Evolutionary conservation across 768 basidiomycete species (phyloP).

Genomic region (Rubroboletus satanas): DNA sequence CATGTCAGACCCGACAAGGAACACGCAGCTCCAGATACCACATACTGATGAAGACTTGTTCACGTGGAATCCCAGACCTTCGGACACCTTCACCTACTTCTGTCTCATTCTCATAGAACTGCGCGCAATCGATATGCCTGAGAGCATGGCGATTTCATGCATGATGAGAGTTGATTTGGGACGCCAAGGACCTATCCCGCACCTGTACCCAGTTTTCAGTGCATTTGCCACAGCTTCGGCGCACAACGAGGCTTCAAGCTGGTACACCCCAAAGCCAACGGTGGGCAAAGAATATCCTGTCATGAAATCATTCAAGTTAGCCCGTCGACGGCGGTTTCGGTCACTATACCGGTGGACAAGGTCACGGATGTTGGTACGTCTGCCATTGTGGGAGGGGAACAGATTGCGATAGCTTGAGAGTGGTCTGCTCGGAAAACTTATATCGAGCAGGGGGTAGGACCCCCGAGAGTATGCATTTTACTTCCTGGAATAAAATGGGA

Average conservation of each 20-base stretch:
- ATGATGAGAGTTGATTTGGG: background rate
- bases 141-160: background rate
- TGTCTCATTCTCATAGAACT: constrained; percentile 23
- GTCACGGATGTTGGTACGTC: constrained; percentile 5
- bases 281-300: constrained; percentile 26
- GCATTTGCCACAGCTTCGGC: constrained; percentile 18
- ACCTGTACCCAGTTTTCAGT: constrained; percentile 28
- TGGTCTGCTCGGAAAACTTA: background rate
- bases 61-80: constrained; percentile 20
- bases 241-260: constrained; percentile 7
- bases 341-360: constrained; percentile 10
- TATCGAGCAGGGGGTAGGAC: background rate
- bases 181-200: background rate
- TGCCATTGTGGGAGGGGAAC: constrained; percentile 2
- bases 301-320: background rate
- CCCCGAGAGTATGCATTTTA: background rate
- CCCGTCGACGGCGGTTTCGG: too few species aligned
- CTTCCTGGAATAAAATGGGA: background rate
- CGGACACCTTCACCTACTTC: constrained; percentile 27
- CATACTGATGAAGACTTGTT: constrained; percentile 31
- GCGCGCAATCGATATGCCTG: constrained; percentile 29
- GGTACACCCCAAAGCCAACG: constrained; percentile 27
- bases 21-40: background rate
- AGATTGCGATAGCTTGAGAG: background rate
- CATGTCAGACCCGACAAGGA: background rate